Base-by-base conservation (phyloP, 2,329 filamentous ascomycete genomes). In the Xylariaceae sp. region DNA sequence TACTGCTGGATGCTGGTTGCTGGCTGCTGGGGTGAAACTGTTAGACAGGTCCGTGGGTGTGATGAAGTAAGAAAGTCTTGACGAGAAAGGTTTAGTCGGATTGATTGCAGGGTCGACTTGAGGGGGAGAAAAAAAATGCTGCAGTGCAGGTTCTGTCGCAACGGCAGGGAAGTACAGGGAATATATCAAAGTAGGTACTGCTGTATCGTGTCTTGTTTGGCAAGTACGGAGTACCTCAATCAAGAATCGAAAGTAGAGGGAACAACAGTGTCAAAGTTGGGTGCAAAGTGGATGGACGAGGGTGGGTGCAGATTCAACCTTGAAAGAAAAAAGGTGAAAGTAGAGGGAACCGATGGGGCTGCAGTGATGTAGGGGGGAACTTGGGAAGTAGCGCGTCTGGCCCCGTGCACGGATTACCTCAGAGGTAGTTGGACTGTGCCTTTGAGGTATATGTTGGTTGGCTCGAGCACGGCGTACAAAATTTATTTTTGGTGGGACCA, bases 71-170 rank as follows among this genome's bases (percentile, higher is more conserved):
- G 56, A 37, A 10, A 37, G 32, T 12, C 6, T 7, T 48, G 54
- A 60, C 58, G 26, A 58, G 58, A 60, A 58, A 19, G 58, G 58
- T 60, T 60, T 60, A 60, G 57, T 55, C 57, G 49, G 40, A 49
- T 20, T 40, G 50, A 29, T 14, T 20, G 42, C 42, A 46, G 47
- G 48, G 44, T 48, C 44, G 42, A 18, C 47, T 40, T 42, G 51
- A 47, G 55, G 49, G 20, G 41, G 40, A 44, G 18, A 40, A 37
- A 37, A 41, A 26, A 37, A 46, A 40, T 44, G 46, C 23, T 26
- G 23, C 23, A 26, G 32, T 37, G 32, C 32, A 37, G 50, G 56
- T 56, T 53, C 55, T 55, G 57, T 60, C 56, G 60, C 55, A 62
- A 54, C 48, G 49, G 60, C 54, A 60, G 32, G 32, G 32, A 37